Base-by-base conservation (phyloP, 1,284 basidiomycete species). In the Golubevia sp. region DNA sequence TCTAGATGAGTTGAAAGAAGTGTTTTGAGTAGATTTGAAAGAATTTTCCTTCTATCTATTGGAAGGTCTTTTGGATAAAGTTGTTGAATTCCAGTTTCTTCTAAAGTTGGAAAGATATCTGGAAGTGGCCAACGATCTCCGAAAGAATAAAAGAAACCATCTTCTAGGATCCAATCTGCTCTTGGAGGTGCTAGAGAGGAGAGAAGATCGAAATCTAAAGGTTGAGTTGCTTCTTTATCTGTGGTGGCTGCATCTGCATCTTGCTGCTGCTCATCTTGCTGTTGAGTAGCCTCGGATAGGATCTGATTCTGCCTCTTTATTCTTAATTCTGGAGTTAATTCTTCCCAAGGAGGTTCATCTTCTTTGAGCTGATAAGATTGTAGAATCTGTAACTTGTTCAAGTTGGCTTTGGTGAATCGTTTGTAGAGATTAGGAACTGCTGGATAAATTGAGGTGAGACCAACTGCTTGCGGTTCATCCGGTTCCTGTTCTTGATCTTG, bases 21-120 rank as follows among this genome's bases (percentile, higher is more conserved):
- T 50, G 83, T 86, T 48, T 67, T 84, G 7, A 82, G 73, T 18
- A 82, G 71, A n/a, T 62, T 81, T 3, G 74, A 77, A 51, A 72
- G 71, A 49, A 55, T 56, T 24, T 48, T 49, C 34, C 57, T 53
- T 2, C 44, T 48, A 52, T 64, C 65, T 30, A 53, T 2, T 27
- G 44, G 49, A 8, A 4, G 15, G 7, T 54, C 49, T 11, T 52
- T 52, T n/a, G 73, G 71, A 44, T 71, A 74, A 11, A 77, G 55
- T 15, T 68, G 72, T 2, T 71, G 67, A 30, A 79, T 74, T 26
- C 76, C 75, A 8, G 72, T 70, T 56, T 77, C 58, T 44, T 74
- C 71, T 2, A 77, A 59, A 27, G 73, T 68, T 3, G 76, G 77
- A 20, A 68, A 66, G 13, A 64, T 57, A 24, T 80, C 77, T 0